Evolutionary conservation across 768 basidiomycete genomes (phyloP), one percentile per base, ranked within the genome.

Genomic region (Psilocybe cubensis): DNA sequence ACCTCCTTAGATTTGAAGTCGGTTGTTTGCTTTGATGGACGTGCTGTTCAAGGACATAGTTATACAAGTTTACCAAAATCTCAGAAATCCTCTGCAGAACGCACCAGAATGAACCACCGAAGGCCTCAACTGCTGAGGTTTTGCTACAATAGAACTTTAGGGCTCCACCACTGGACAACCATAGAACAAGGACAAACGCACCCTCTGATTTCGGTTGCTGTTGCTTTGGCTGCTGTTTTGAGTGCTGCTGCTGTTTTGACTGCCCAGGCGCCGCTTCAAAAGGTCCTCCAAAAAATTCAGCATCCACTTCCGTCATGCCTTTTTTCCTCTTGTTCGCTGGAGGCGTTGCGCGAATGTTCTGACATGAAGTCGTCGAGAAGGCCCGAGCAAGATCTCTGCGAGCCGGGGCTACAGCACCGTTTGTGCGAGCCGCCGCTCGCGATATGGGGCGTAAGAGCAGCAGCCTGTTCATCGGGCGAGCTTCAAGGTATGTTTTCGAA

Each of bases 351-450:
- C 59, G 41, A 35, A 68, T 60, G 31, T 61, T 63, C 25, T 57
- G 61, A 53, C 59, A 61, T 54, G 61, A 42, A 1, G 64, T 53
- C 2, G 60, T 51, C 21, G 61, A 51, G 25, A 65, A 56, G 14
- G 59, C 52, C 24, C 60, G 56, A 14, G 28, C 20, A 20, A 60
- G 31, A 29, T 54, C 51, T 28, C 49, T 50, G 31, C 41, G 49
- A 31, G 55, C 57, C 47, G 56, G 44, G n/a, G n/a, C n/a, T 25
- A 56, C 35, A 20, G 59, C 27, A 21, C 63, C 62, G 38, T 66
- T 72, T 11, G 61, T 67, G 63, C 73, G 70, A 55, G 68, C 61
- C 49, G 68, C 61, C 49, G 64, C 65, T 58, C 73, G 74, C 55
- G 72, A 63, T 35, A 68, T 52, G 24, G 67, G 68, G 33, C 66